Base-by-base conservation (phyloP, 2,329 filamentous ascomycete species). In the Ascosphaera apis region DNA sequence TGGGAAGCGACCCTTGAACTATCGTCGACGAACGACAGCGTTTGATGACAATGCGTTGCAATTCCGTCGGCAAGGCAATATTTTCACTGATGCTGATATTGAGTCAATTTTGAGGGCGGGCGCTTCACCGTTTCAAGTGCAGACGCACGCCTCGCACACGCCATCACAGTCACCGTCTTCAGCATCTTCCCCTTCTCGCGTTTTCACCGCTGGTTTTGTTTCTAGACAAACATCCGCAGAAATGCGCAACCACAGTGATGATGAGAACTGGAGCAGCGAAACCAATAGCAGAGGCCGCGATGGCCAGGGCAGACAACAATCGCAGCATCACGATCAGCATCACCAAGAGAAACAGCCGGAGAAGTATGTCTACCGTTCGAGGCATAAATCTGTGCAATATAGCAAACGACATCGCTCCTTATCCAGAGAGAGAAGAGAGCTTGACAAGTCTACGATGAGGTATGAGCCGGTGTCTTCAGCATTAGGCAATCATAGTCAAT, bases 11-110 rank as follows among this genome's bases (percentile, higher is more conserved):
- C n/a, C n/a, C n/a, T n/a, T n/a, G n/a, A n/a, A n/a, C n/a, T 25
- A 25, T 25, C 21, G 21, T 25, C 21, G 21, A 25, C 5, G 21
- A 25, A 25, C 21, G 11, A 25, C 21, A 11, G 21, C 21, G 6
- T 25, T 25, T 11, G 11, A 6, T 11, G 21, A 25, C 21, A 11
- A 25, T 25, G 21, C 21, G 21, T 17, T 32, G 31, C n/a, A 32
- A n/a, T 32, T 7, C 13, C 31, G 13, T 32, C 31, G 31, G 13
- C 31, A 32, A n/a, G 31, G 31, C 13, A 15, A 32, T 17, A 32
- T 32, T n/a, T 32, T 32, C 31, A 32, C 31, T 15, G 31, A 32
- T 15, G 31, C 31, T 15, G 31, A 32, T 32, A 32, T 17, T 17
- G 6, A 32, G 31, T 32, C 31, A 15, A 32, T 32, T 17, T 17